Evolutionary conservation across 179 eudicot genomes (phyloP).

Genomic region (Silene coronaria): DNA sequence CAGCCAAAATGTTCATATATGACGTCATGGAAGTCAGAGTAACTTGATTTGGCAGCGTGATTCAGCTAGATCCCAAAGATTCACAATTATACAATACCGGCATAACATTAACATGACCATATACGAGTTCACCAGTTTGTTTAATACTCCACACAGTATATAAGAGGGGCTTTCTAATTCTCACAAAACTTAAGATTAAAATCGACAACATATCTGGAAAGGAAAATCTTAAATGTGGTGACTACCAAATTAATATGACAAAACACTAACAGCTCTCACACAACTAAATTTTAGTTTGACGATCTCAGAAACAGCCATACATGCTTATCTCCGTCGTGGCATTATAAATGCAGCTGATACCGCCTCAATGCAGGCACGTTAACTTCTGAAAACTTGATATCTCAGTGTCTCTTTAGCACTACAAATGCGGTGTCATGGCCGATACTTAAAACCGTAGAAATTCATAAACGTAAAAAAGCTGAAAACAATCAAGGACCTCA

Average conservation of each 20-base stretch:
- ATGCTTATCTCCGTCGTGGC: neutral
- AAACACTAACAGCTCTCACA: neutral
- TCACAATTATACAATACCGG: neutral
- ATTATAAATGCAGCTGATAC: no score
- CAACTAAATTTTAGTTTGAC: neutral
- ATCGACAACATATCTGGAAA: neutral
- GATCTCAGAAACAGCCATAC: neutral
- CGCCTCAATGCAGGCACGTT: neutral
- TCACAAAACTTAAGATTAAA: neutral
- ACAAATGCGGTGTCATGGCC: no score
- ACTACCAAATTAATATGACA: neutral
- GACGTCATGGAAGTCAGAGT: slow-evolving; percentile 8
- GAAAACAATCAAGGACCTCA: neutral
- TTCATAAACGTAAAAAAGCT: neutral
- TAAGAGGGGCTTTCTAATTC: no score
- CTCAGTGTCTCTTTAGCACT: no score
- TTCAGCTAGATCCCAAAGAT: neutral
- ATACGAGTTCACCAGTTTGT: no score
- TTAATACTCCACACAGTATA: neutral
- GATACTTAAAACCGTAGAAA: neutral
- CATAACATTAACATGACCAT: neutral
- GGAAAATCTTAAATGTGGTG: neutral
- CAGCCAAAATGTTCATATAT: slow-evolving; percentile 8
- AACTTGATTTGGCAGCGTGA: neutral
- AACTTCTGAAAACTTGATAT: neutral